Conservation (phyloP, 2,329 filamentous ascomycete genomes). For the Cordyceps javanica region DNA sequence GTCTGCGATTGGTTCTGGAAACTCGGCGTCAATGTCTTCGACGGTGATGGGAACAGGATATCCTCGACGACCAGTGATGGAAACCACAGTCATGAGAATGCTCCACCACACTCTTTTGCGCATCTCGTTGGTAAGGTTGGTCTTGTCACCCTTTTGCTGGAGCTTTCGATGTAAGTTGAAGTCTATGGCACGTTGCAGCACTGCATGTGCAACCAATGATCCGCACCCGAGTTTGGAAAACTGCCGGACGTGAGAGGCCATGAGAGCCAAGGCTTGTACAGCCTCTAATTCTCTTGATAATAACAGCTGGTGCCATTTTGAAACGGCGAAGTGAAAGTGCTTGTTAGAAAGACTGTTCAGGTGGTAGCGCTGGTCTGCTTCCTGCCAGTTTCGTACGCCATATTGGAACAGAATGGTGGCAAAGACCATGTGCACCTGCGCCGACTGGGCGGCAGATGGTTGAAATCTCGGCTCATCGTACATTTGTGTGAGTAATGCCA, state of each 20-base stretch:
- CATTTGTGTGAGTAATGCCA: conserved; percentile 56
- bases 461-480: conserved; percentile 64
- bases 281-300: conserved; percentile 57
- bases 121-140: conserved; percentile 63
- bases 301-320: conserved; percentile 60
- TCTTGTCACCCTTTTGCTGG: conserved; percentile 40
- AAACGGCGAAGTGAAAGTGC: conserved; percentile 71
- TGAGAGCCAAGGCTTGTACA: conserved; percentile 66
- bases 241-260: conserved; percentile 65
- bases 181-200: conserved; percentile 65
- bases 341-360: conserved; percentile 63
- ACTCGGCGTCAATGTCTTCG: conserved; percentile 73
- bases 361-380: conserved; percentile 45
- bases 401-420: conserved; percentile 73
- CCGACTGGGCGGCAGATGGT: conserved; percentile 57
- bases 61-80: conserved; percentile 69
- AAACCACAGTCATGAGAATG: conserved; percentile 58
- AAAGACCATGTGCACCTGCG: conserved; percentile 73
- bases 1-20: conserved; percentile 66
- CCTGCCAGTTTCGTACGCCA: conserved; percentile 60
- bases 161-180: conserved; percentile 68
- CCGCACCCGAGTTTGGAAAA: conserved; percentile 76
- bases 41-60: conserved; percentile 68
- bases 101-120: conserved; percentile 75
- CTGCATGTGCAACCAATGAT: conserved; percentile 59